A percentile compares a stretch with the other conserved stretches of the same genome.
Conservation (phyloP, 1,139 yeast species). For the Magnusiomyces paraingens region DNA sequence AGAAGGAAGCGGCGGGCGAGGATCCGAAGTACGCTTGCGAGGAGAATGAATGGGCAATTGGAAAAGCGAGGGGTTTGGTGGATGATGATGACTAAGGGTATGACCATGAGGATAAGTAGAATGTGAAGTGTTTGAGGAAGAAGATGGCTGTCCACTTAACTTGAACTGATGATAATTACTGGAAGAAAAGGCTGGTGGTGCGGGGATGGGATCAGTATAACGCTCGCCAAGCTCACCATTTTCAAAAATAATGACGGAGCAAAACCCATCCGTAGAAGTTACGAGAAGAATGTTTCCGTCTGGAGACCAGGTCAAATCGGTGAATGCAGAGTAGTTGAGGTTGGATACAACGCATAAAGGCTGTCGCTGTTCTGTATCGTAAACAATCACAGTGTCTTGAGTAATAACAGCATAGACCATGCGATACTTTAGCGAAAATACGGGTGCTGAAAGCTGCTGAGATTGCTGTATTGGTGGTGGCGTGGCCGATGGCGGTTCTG, state of each 20-base stretch:
- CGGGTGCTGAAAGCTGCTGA: slow-evolving; percentile 22
- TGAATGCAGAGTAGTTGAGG: slow-evolving; percentile 79
- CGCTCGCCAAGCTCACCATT: slow-evolving; percentile 47
- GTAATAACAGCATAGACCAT: slow-evolving; percentile 92
- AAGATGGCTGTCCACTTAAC: neutral
- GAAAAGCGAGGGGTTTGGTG: too few species aligned
- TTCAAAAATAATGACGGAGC: slow-evolving; percentile 58
- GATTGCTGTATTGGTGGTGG: neutral
- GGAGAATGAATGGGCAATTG: too few species aligned
- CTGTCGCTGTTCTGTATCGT: slow-evolving; percentile 61
- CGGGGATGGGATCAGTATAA: slow-evolving; percentile 17
- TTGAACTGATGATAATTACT: neutral
- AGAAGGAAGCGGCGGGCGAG: neutral
- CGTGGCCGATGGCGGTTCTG: neutral
- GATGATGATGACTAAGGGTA: too few species aligned
- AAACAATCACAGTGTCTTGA: slow-evolving; percentile 75
- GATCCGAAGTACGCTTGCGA: neutral
- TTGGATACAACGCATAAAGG: slow-evolving; percentile 75
- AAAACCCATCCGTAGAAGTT: slow-evolving; percentile 93
- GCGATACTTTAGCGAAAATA: slow-evolving; percentile 60
- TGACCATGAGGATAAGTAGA: too few species aligned
- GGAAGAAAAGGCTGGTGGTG: slow-evolving; percentile 10
- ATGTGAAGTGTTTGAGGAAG: too few species aligned
- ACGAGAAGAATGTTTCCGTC: slow-evolving; percentile 69
- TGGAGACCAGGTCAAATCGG: slow-evolving; percentile 78